phyloP scores from a whole-genome alignment of 805 yeast genomes.

The Candida xiaguanensis region DNA sequence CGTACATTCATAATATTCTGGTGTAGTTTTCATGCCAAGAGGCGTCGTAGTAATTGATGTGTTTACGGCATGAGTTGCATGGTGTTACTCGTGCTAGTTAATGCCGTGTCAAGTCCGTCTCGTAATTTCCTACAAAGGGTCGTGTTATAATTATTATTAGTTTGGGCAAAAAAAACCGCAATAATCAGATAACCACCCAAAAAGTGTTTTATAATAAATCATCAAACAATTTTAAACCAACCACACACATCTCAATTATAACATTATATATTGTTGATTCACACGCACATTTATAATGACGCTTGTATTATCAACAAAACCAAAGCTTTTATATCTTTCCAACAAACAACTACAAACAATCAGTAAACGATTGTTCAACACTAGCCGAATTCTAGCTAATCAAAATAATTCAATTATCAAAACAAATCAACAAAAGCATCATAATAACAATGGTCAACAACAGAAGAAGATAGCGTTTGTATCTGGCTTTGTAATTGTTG shows the following conservation, averaged over 20 bases:
- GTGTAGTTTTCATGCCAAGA: too few species aligned
- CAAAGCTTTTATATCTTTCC: constrained; percentile 15
- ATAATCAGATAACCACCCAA: neutral
- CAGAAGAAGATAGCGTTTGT: constrained; percentile 36
- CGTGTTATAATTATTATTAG: neutral
- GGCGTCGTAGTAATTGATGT: too few species aligned
- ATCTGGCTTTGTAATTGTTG: constrained; percentile 41
- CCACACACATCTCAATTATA: neutral
- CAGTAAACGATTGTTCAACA: constrained; percentile 7
- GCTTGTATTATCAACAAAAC: constrained; percentile 19
- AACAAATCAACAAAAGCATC: constrained; percentile 8
- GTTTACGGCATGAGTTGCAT: too few species aligned
- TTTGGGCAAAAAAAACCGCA: neutral
- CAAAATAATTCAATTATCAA: neutral
- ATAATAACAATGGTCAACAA: constrained; percentile 10
- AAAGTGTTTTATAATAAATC: neutral
- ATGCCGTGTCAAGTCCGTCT: too few species aligned
- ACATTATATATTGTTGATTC: neutral
- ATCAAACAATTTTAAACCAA: neutral
- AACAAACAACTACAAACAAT: constrained; percentile 15
- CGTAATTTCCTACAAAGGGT: too few species aligned
- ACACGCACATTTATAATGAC: constrained; percentile 10
- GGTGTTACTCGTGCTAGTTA: too few species aligned
- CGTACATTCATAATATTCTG: too few species aligned
- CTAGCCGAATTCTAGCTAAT: neutral